A percentile compares a stretch with the other conserved stretches of the same genome.
Evolutionary conservation across 2,329 filamentous ascomycete genomes (phyloP).

Genomic region (Diaporthe vexans): DNA sequence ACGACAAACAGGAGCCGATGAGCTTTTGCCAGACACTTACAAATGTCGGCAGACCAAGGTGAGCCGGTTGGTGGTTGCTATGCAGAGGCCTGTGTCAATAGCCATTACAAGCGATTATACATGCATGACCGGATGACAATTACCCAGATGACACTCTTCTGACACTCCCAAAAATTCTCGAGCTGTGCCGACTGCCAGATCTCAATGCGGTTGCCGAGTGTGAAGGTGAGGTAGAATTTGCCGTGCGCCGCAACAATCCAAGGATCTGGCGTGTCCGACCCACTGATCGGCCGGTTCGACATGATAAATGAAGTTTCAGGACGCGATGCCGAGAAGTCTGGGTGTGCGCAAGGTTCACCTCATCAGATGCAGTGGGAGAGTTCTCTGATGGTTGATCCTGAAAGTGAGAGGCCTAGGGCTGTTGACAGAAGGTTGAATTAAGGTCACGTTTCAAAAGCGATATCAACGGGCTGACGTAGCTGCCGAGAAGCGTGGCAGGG

Average conservation of each 20-base stretch:
- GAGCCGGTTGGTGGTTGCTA: conserved; percentile 36
- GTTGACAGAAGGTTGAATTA: background rate
- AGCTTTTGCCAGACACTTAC: background rate
- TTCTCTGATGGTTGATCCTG: background rate
- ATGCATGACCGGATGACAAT: too few relatives aligned
- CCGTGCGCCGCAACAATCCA: conserved; percentile 48
- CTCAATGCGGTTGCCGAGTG: conserved; percentile 52
- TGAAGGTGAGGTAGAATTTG: conserved; percentile 47
- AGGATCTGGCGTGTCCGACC: conserved; percentile 50
- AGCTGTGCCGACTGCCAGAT: conserved; percentile 51
- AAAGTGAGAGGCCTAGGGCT: background rate
- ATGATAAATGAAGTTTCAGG: conserved; percentile 37
- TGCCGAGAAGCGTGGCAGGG: conserved; percentile 1
- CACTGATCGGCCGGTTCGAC: conserved; percentile 49
- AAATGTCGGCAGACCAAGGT: conserved; percentile 34
- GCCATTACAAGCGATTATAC: background rate
- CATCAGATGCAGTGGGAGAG: background rate
- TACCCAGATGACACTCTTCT: conserved; percentile 42
- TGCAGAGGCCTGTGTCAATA: background rate
- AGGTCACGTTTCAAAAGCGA: conserved; percentile 12
- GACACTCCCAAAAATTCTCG: conserved; percentile 49
- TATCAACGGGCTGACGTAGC: background rate
- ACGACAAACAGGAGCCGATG: background rate
- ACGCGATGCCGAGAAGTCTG: background rate
- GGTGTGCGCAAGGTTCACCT: background rate